Evolutionary conservation across 2,329 filamentous ascomycete genomes (phyloP), one percentile per base, ranked within the genome.

Genomic region (Colletotrichum sp.): DNA sequence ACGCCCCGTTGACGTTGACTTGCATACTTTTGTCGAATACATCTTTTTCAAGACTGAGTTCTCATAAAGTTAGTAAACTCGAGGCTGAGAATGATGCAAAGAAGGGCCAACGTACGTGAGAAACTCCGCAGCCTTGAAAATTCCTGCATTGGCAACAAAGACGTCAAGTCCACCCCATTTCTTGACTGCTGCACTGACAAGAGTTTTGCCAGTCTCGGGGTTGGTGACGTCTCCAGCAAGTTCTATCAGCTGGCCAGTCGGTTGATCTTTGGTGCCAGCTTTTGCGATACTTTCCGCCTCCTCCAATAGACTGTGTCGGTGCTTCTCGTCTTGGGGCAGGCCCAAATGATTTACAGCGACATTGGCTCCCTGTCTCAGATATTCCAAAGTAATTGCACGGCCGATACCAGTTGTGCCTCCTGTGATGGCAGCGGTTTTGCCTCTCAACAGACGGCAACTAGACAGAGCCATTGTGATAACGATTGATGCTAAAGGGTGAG

Each of bases 1-100:
- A 96, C 0, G 89, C 87, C 0, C 94, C 94, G 0, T 93, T 94
- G 3, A 93, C 90, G 80, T 96, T 96, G 80, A 95, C 90, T 2
- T 86, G 85, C 25, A 94, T 83, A 4, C 92, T 93, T 72, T 87
- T 85, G 78, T 88, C 87, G 79, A 93, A 92, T 69, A 93, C 89
- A 44, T 90, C 86, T 12, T 91, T 90, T 13, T 91, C 90, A 39
- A 75, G 66, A 3, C 90, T 22, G 90, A 87, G 70, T 93, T 22
- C 88, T 16, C 5, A n/a, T 2, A 13, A 30, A n/a, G 4, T 52
- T 1, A 69, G 61, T 7, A n/a, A 15, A 12, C 3, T 62, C 6
- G 19, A 49, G 4, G 16, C 59, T 62, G 19, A 25, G 44, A 2
- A 52, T 4, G 19, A 62, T 62, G 16, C 9, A 19, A 62, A 32